Evolutionary conservation across 371 early-diverging fungal genomes (phyloP), one percentile per base, ranked within the genome.

Genomic region (Furculomyces boomerangus): DNA sequence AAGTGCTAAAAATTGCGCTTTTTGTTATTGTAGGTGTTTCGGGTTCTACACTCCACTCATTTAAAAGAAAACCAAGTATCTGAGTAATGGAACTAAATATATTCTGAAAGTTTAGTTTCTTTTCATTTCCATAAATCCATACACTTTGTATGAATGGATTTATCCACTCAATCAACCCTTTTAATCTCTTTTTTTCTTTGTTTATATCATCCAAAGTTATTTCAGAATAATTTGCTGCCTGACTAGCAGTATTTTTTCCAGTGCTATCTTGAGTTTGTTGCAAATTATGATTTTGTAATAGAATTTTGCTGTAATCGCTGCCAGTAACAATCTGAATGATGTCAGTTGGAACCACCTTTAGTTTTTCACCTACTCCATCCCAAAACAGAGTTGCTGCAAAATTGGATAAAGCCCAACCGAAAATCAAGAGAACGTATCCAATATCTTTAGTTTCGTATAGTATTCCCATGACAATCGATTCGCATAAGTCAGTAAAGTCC

Each of bases 141-240:
- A 51, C 37, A 51, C 52, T 51, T 35, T 51, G 5, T 22, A 24
- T 22, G 26, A 51, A 51, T 18, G 52, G 31, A 22, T 35, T 16
- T 35, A 32, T 32, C 52, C 52, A 51, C 7, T 32, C 52, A 31
- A 51, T 18, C 5, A 51, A 22, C 8, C 37, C 37, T 51, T 51
- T 51, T 14, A 51, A 24, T 37, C 37, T 2, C 37, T 35, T 51
- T 22, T n/a, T 5, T 8, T 10, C 8, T 43, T 43, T 43, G 5
- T 43, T 43, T n/a, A 10, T n/a, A 20, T 10, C 7, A 43, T 5
- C 3, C 20, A n/a, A 10, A 43, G 10, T 20, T 43, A 43, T 43
- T 13, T 20, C 3, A 20, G 43, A 22, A 20, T 43, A 43, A 16
- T 20, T 20, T 5, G 5, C 5, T n/a, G n/a, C n/a, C n/a, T n/a